Evolutionary conservation across 2,329 filamentous ascomycete species (phyloP).

Genomic region (Rhinocladiella similis): DNA sequence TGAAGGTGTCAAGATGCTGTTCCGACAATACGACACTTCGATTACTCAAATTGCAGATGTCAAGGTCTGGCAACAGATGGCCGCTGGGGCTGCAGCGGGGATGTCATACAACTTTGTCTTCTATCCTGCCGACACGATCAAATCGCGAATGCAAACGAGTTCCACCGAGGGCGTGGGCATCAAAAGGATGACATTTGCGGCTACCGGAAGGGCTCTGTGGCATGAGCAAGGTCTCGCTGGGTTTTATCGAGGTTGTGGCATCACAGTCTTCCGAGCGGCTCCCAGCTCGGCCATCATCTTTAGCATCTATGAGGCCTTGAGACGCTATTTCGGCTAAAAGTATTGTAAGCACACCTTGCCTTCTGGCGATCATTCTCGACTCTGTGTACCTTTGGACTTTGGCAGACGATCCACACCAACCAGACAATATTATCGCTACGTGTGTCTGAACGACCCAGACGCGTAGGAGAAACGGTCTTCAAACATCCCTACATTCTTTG

Average conservation of each 20-base stretch:
- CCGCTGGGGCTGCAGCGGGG: slow-evolving; percentile 83
- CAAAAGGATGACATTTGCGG: slow-evolving; percentile 63
- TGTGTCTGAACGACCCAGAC: too few relatives aligned
- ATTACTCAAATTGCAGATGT: slow-evolving; percentile 41
- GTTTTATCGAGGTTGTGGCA: slow-evolving; percentile 90
- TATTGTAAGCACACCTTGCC: too few relatives aligned
- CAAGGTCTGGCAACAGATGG: slow-evolving; percentile 81
- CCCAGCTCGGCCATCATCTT: slow-evolving; percentile 99
- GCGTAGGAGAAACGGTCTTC: too few relatives aligned
- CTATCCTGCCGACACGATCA: slow-evolving; percentile 96
- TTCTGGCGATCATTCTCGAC: too few relatives aligned
- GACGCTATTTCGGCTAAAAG: slow-evolving; percentile 58
- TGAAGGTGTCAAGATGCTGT: slow-evolving; percentile 73
- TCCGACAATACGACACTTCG: slow-evolving; percentile 58
- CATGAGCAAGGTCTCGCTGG: slow-evolving; percentile 76
- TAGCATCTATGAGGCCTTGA: slow-evolving; percentile 86
- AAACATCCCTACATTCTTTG: too few relatives aligned
- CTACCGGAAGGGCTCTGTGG: slow-evolving; percentile 72
- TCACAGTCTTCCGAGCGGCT: slow-evolving; percentile 82
- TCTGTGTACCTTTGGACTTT: too few relatives aligned
- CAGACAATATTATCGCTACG: too few relatives aligned
- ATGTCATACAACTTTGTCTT: slow-evolving; percentile 97
- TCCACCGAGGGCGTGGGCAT: slow-evolving; percentile 5
- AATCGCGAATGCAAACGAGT: slow-evolving; percentile 88
- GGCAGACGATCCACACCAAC: too few relatives aligned